Evolutionary conservation across 2,329 filamentous ascomycete species (phyloP).

Genomic region (Apiospora aurea): DNA sequence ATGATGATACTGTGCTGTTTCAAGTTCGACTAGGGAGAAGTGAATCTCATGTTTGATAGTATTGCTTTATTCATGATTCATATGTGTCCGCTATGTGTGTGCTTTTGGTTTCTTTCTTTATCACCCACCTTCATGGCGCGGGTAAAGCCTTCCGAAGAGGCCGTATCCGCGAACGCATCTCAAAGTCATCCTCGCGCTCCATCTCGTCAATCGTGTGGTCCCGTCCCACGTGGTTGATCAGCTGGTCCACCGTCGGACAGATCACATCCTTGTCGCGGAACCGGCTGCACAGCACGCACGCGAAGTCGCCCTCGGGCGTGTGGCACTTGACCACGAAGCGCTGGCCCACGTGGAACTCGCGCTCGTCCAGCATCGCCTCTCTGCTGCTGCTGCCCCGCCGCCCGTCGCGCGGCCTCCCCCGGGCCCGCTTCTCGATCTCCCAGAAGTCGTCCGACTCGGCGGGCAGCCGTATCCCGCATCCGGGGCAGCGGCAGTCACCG

Average conservation of each 20-base stretch:
- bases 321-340: constrained; percentile 49
- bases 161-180: constrained; percentile 20
- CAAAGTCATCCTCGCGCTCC: constrained; percentile 30
- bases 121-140: constrained; percentile 22
- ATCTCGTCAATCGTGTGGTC: constrained; percentile 30
- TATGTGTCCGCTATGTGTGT: neutral
- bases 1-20: too few relatives aligned
- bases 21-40: neutral
- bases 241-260: constrained; percentile 37
- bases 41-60: neutral
- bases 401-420: constrained; percentile 18
- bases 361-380: constrained; percentile 37
- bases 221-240: constrained; percentile 42
- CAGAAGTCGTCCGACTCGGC: constrained; percentile 39
- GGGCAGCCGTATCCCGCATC: constrained; percentile 36
- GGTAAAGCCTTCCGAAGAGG: constrained; percentile 20
- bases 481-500: constrained; percentile 37
- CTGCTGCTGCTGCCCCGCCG: constrained; percentile 25
- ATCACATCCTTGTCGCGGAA: constrained; percentile 39
- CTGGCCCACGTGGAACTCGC: constrained; percentile 41
- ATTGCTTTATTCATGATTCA: neutral
- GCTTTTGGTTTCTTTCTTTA: neutral
- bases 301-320: constrained; percentile 40
- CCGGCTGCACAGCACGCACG: constrained; percentile 43
- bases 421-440: constrained; percentile 37